Conservation (phyloP, 768 basidiomycete genomes). For the Pisolithus tinctorius region DNA sequence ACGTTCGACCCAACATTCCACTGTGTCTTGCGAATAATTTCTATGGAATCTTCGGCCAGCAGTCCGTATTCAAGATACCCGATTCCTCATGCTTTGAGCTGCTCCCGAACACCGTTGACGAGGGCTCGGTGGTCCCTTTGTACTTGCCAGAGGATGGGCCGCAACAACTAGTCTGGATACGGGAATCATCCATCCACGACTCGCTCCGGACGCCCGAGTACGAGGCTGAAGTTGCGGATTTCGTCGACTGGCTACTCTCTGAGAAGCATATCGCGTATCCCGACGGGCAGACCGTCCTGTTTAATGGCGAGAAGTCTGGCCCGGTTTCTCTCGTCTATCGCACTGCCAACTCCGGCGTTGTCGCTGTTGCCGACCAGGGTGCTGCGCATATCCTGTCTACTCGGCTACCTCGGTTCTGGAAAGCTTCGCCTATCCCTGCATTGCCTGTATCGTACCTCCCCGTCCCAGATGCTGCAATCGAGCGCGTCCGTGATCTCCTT, state of each 20-base stretch:
- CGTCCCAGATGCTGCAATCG: conserved; percentile 31
- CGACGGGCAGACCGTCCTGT: conserved; percentile 15
- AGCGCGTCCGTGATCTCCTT: too few relatives aligned
- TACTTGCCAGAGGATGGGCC: too few relatives aligned
- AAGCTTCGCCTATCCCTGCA: conserved; percentile 35
- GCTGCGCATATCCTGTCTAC: conserved; percentile 18
- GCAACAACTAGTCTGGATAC: too few relatives aligned
- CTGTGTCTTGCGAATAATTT: conserved; percentile 45
- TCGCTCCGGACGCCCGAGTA: conserved; percentile 30
- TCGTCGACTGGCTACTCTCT: conserved; percentile 28
- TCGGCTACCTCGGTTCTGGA: too few relatives aligned
- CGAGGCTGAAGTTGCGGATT: conserved; percentile 29
- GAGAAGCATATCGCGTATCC: conserved; percentile 8
- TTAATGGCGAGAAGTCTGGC: conserved; percentile 1
- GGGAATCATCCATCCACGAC: conserved; percentile 29
- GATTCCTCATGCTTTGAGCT: conserved; percentile 35
- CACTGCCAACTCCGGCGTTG: conserved; percentile 28
- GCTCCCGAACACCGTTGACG: conserved; percentile 11
- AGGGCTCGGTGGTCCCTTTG: too few relatives aligned
- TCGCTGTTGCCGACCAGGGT: conserved; percentile 14
- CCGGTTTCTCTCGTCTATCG: conserved; percentile 35
- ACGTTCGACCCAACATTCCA: conserved; percentile 13
- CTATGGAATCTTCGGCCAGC: conserved; percentile 55
- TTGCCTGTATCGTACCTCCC: conserved; percentile 21
- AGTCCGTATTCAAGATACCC: conserved; percentile 36